These are phyloP conservation scores for Phanerochaete sordida DNA, from an alignment of 768 basidiomycete genomes.

Conservation along the genomic window DNA sequence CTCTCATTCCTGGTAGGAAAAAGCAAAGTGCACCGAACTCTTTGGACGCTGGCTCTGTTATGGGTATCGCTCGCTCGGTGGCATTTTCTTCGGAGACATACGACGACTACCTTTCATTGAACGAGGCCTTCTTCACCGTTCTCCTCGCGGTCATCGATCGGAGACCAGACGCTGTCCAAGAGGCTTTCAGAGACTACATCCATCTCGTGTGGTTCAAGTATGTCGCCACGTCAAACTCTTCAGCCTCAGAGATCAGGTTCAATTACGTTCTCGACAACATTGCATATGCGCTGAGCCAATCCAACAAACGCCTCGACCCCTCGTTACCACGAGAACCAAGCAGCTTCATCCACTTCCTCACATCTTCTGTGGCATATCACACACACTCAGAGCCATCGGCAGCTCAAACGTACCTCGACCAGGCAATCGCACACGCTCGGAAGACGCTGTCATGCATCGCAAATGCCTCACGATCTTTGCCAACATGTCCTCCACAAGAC, in stretches of 20 bases:
- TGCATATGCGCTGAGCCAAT: not conserved
- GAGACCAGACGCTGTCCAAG: not conserved
- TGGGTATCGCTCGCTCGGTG: not conserved
- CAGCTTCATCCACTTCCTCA: not conserved
- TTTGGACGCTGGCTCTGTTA: not conserved
- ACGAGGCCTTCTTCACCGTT: not conserved
- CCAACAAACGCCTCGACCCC: not conserved
- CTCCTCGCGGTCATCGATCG: not conserved
- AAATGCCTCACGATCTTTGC: not conserved
- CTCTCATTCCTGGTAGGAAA: not conserved
- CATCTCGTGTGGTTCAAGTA: slow-evolving; percentile 4
- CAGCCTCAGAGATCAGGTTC: not conserved
- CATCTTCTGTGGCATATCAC: not conserved
- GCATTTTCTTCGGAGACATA: not conserved
- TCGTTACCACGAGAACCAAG: not conserved
- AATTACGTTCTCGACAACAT: not conserved
- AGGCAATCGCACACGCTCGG: not conserved
- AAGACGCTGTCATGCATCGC: not conserved
- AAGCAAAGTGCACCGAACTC: not conserved
- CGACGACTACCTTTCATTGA: not conserved
- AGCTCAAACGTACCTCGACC: too few species aligned
- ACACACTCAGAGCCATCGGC: too few species aligned
- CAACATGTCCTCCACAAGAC: not conserved
- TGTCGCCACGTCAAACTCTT: not conserved
- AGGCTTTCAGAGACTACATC: not conserved